Conservation (phyloP, 495 filamentous ascomycete genomes). For the Penicillium arizonense region DNA sequence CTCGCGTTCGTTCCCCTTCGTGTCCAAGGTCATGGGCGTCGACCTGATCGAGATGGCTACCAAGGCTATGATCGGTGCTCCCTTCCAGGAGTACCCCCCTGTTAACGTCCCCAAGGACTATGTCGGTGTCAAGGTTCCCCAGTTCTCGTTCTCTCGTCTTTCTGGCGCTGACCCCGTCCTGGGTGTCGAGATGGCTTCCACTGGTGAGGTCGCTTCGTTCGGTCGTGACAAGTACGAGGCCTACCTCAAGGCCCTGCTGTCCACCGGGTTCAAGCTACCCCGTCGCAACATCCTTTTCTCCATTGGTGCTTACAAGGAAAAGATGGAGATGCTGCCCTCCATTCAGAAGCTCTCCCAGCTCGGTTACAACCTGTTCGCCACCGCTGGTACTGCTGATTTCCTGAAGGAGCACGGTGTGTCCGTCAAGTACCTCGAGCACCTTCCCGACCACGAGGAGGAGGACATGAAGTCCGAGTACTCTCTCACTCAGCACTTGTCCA, state of each 20-base stretch:
- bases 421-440: constrained; percentile 86
- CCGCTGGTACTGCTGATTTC: constrained; percentile 93
- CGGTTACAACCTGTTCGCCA: constrained; percentile 93
- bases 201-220: constrained; percentile 96
- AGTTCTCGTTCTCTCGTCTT: constrained; percentile 97
- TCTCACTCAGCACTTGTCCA: constrained; percentile 88
- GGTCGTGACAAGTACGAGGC: constrained; percentile 95
- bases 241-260: constrained; percentile 91
- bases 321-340: constrained; percentile 93
- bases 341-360: constrained; percentile 82
- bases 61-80: constrained; percentile 88
- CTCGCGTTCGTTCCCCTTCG: constrained; percentile 95
- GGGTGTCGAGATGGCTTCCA: constrained; percentile 98
- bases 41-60: constrained; percentile 99
- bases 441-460: constrained; percentile 60
- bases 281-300: constrained; percentile 93
- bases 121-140: constrained; percentile 96
- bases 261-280: constrained; percentile 94
- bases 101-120: constrained; percentile 73
- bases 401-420: constrained; percentile 85
- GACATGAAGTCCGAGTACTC: constrained; percentile 95
- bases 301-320: constrained; percentile 96
- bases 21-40: constrained; percentile 98
- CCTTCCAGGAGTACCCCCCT: constrained; percentile 77
- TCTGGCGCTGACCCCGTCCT: constrained; percentile 95